Evolutionary conservation across 1,139 yeast genomes (phyloP), one percentile per base, ranked within the genome.

Genomic region (Yamadazyma dendronema): DNA sequence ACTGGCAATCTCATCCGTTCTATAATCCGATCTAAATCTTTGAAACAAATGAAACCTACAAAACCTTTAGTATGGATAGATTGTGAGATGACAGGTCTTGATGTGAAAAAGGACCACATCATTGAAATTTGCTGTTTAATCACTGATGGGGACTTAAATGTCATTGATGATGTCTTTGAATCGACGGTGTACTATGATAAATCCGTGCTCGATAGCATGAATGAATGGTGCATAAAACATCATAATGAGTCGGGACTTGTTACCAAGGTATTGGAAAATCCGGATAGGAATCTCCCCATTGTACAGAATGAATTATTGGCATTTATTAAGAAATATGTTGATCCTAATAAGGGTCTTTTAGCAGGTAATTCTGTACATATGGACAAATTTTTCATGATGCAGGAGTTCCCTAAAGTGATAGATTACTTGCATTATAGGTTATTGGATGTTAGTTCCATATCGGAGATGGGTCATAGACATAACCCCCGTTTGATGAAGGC

Each of bases 361-460:
- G 96, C 96, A 0, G 99, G 99, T 1, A 92, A 90, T 53, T 77
- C 95, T 0, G 80, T 94, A 17, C 97, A 94, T 58, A 84, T 88
- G 81, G 99, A 94, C 59, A 77, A 89, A 42, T 71, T 84, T 40
- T 94, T 92, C 61, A 76, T 94, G 84, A 66, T 80, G 56, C 72
- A 77, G 35, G 96, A 92, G 52, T 81, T 92, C 63, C 97, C 97
- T 1, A 58, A 70, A 33, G 81, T 88, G 5, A 61, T 81, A 16
- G 82, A 83, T 21, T 81, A 78, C 53, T 66, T 92, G 46, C 90
- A 83, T 55, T 92, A 94, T 57, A 72, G 99, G 36, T 72, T 90
- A 36, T 74, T 94, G 28, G 99, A 94, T 53, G 98, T 92, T 14
- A 83, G 95, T 7, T 70, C 90, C 2, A 65, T 94, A 31, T 77